phyloP scores from a whole-genome alignment of 176 grass and related monocot species.

The Chrysopogon serrulatus region DNA sequence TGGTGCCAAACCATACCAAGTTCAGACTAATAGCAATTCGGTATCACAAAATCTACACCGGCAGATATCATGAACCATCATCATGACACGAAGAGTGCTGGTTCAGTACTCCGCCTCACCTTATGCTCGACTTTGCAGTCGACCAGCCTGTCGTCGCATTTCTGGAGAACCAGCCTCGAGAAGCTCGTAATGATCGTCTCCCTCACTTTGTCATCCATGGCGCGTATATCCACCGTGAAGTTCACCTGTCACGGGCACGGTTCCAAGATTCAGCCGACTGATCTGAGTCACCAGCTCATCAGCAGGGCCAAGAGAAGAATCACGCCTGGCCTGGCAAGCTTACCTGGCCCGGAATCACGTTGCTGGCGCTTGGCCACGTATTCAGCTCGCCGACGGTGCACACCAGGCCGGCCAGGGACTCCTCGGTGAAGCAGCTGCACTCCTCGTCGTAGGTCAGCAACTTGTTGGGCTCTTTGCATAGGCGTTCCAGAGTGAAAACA shows the following conservation, averaged over 20 bases:
- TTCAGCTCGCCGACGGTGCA: constrained; percentile 90
- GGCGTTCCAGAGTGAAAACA: constrained; percentile 72
- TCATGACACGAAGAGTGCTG: neutral
- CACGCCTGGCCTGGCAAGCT: neutral
- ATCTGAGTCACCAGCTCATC: neutral
- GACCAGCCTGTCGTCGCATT: constrained; percentile 66
- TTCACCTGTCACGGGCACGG: constrained; percentile 43
- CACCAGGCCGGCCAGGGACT: constrained; percentile 75
- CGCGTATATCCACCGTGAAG: constrained; percentile 89
- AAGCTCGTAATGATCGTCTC: constrained; percentile 70
- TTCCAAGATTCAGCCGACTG: neutral
- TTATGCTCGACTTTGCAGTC: constrained; percentile 73
- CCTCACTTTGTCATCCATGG: constrained; percentile 71
- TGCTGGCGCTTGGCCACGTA: constrained; percentile 93
- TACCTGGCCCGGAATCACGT: constrained; percentile 95
- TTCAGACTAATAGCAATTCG: neutral
- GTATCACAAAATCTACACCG: neutral
- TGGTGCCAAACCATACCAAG: constrained; percentile 1
- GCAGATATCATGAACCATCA: neutral
- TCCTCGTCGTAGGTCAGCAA: constrained; percentile 56
- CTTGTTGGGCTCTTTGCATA: constrained; percentile 75
- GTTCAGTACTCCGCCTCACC: constrained; percentile 11
- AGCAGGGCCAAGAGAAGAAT: neutral
- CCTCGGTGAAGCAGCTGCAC: constrained; percentile 52
- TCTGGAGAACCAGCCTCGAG: constrained; percentile 56